These are phyloP conservation scores for Naganishia albida DNA, from an alignment of 1,284 basidiomycete genomes.

Conservation along the genomic window DNA sequence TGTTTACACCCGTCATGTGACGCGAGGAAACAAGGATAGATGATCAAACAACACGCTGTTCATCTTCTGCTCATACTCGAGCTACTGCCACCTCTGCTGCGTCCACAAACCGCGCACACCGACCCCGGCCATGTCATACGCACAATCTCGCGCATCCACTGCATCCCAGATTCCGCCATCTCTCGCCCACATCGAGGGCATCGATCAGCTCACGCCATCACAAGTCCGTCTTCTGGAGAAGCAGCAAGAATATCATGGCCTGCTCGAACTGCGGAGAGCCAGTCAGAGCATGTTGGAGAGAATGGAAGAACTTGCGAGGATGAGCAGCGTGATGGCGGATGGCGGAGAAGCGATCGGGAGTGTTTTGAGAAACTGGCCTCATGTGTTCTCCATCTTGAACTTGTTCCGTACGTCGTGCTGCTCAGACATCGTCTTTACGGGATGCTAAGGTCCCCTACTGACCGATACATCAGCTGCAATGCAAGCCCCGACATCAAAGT, in stretches of 20 bases:
- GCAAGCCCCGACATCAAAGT: neutral
- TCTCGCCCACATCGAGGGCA: constrained; percentile 23
- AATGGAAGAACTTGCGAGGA: constrained; percentile 50
- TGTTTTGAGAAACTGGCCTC: constrained; percentile 52
- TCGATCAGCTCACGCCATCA: constrained; percentile 42
- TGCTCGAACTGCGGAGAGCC: constrained; percentile 50
- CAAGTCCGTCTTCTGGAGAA: constrained; percentile 49
- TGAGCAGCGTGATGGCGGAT: constrained; percentile 54
- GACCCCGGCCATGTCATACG: constrained; percentile 1
- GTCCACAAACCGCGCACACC: too few relatives aligned
- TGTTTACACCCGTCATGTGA: neutral
- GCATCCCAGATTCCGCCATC: constrained; percentile 22
- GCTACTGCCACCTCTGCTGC: too few relatives aligned
- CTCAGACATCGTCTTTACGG: too few relatives aligned
- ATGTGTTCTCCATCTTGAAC: constrained; percentile 51
- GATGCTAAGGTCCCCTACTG: neutral
- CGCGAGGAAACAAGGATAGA: constrained; percentile 3
- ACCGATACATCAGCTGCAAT: constrained; percentile 4
- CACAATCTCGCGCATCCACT: constrained; percentile 11
- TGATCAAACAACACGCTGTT: constrained; percentile 1
- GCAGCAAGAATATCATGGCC: constrained; percentile 52
- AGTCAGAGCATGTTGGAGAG: constrained; percentile 43
- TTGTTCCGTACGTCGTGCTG: constrained; percentile 37
- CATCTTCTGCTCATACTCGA: neutral
- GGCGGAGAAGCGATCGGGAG: constrained; percentile 52